A percentile compares a stretch with the other conserved stretches of the same genome.
These are phyloP conservation scores for Xylariaceae sp. DNA, from an alignment of 2,329 filamentous ascomycete genomes.

Conservation along the genomic window DNA sequence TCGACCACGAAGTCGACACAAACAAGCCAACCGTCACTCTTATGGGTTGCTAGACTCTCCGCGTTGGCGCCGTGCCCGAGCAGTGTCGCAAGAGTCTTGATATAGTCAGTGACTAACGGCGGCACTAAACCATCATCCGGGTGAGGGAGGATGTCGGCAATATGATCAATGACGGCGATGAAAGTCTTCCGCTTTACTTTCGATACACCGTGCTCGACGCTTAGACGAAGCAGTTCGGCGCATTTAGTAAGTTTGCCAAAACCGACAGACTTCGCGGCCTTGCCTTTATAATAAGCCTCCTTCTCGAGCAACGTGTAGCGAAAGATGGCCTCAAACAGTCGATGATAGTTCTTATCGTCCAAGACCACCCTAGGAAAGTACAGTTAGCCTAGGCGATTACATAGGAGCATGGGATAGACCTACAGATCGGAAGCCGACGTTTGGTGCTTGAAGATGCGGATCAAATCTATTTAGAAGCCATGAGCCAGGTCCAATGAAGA, in stretches of 20 bases:
- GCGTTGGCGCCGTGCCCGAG: constrained; percentile 70
- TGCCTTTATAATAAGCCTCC: constrained; percentile 52
- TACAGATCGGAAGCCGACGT: constrained; percentile 26
- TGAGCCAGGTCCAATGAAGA: constrained; percentile 1
- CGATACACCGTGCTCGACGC: constrained; percentile 62
- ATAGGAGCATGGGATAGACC: constrained; percentile 5
- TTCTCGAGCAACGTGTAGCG: constrained; percentile 63
- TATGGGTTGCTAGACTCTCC: constrained; percentile 63
- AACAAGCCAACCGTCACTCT: constrained; percentile 59
- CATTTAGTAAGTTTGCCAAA: constrained; percentile 59
- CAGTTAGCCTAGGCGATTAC: background rate
- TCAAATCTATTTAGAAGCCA: constrained; percentile 22
- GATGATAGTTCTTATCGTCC: constrained; percentile 72
- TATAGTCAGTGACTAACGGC: constrained; percentile 69
- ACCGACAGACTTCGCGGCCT: constrained; percentile 32
- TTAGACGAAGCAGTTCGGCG: constrained; percentile 65
- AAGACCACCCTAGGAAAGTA: constrained; percentile 37
- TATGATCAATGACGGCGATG: constrained; percentile 73
- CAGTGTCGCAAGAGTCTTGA: constrained; percentile 66
- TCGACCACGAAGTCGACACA: constrained; percentile 67
- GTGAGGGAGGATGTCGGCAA: constrained; percentile 66
- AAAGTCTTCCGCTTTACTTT: constrained; percentile 72
- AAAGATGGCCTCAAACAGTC: constrained; percentile 77
- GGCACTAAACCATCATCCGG: constrained; percentile 59
- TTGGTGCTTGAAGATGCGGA: constrained; percentile 31